phyloP scores from a whole-genome alignment of 306 rosid species.

The Acmispon strigosus region DNA sequence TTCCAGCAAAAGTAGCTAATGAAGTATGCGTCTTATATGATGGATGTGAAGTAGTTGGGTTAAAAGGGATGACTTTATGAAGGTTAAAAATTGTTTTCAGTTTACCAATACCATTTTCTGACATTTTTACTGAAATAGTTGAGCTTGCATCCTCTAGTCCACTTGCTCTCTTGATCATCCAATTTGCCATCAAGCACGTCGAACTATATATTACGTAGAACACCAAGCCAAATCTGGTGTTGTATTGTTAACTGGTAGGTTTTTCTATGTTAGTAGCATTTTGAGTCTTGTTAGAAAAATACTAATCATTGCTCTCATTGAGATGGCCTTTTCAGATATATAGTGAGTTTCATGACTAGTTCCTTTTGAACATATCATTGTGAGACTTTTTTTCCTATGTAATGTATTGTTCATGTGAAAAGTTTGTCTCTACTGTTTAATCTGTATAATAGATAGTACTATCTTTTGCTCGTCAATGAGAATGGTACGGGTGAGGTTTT shows the following conservation, averaged over 20 bases:
- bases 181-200: background rate
- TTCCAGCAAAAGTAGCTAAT: background rate
- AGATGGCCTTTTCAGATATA: constrained; percentile 1
- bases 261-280: background rate
- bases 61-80: background rate
- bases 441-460: background rate
- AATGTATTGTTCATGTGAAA: no score
- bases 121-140: background rate
- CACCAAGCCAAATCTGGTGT: background rate
- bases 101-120: background rate
- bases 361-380: background rate
- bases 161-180: background rate
- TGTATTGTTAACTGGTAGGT: background rate
- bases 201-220: background rate
- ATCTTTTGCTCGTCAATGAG: background rate
- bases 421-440: background rate
- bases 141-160: background rate
- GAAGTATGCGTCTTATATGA: background rate
- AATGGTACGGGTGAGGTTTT: background rate
- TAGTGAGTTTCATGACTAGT: background rate
- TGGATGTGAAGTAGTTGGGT: background rate
- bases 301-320: background rate
- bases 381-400: background rate
- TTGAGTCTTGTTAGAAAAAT: background rate
- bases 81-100: background rate